Base-by-base conservation (phyloP, 225 moss, liverwort and hornwort genomes). In the Bryum argenteum region DNA sequence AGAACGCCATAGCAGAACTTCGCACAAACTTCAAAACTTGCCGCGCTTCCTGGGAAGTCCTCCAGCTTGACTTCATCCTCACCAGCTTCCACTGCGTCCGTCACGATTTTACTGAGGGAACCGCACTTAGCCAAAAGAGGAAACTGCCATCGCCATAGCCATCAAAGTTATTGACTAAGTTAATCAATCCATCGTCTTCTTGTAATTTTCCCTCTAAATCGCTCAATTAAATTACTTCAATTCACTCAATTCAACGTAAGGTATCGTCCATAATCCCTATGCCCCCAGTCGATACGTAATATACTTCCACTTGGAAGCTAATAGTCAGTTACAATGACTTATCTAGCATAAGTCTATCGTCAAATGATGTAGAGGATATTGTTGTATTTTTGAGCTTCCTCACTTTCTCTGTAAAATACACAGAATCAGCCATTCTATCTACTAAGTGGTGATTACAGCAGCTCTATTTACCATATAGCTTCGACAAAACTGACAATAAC, bases 1-100 rank as follows among this genome's bases (percentile, higher is more conserved):
- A 76, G 72, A 50, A 91, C 78, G 44, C 95, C 91, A 45, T 95
- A 95, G 76, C 93, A 95, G 73, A 93, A 95, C 38, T 89, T 95
- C 43, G 88, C 88, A 73, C 93, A 93, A 7, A 88, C 58, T 63
- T 88, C 73, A 40, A 95, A 81, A n/a, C 91, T 88, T n/a, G 78
- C 88, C 14, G 76, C 66, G 77, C 91, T 81, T 43, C 95, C 95
- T 9, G 95, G 95, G 45, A 95, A 91, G 20, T 82, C 82, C 11
- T 66, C 59, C 6, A 95, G 70, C 24, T 66, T 85, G 10, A 95
- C 83, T 78, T 95, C 86, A 43, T 91, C 83, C 43, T 69, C 80
- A 26, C 77, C 85, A 57, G 73, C 75, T 65, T 82, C 86, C 14
- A 84, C 85, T 18, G 89, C 91, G 61, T 81, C 85, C 11, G 59